These are phyloP conservation scores for Curvularia eragrostidis DNA, from an alignment of 2,329 filamentous ascomycete genomes.

Conservation along the genomic window DNA sequence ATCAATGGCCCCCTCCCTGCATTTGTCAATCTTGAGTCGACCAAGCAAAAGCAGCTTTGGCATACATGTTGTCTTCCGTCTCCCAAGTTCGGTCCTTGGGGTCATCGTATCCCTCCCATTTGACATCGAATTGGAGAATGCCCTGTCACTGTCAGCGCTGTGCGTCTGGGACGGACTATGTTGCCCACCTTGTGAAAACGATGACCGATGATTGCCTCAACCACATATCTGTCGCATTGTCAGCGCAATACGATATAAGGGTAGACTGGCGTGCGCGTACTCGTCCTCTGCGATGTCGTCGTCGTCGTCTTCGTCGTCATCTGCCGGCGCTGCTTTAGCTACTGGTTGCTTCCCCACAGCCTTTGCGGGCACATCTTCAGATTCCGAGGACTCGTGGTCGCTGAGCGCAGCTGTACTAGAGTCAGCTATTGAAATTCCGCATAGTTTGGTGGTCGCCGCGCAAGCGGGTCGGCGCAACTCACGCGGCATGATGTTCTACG, in stretches of 20 bases:
- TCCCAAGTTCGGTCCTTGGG: constrained; percentile 79
- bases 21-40: constrained; percentile 9
- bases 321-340: constrained; percentile 12
- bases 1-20: constrained; percentile 51
- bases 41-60: neutral
- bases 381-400: constrained; percentile 48
- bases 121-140: constrained; percentile 68
- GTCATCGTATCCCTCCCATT: constrained; percentile 80
- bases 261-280: constrained; percentile 52
- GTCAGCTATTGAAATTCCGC: constrained; percentile 25
- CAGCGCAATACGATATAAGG: constrained; percentile 21
- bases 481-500: constrained; percentile 43
- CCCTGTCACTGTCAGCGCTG: constrained; percentile 27
- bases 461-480: constrained; percentile 26
- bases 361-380: constrained; percentile 39
- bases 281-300: constrained; percentile 46
- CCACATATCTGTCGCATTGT: constrained; percentile 66
- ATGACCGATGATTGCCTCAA: constrained; percentile 76
- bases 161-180: constrained; percentile 34
- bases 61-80: constrained; percentile 73
- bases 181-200: constrained; percentile 52
- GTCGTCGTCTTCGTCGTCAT: constrained; percentile 50
- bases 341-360: constrained; percentile 12
- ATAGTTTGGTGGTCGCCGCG: neutral
- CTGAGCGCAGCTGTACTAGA: constrained; percentile 47